Conservation (phyloP, 441 rosid species). For the Pelargonium cotyledonis region DNA sequence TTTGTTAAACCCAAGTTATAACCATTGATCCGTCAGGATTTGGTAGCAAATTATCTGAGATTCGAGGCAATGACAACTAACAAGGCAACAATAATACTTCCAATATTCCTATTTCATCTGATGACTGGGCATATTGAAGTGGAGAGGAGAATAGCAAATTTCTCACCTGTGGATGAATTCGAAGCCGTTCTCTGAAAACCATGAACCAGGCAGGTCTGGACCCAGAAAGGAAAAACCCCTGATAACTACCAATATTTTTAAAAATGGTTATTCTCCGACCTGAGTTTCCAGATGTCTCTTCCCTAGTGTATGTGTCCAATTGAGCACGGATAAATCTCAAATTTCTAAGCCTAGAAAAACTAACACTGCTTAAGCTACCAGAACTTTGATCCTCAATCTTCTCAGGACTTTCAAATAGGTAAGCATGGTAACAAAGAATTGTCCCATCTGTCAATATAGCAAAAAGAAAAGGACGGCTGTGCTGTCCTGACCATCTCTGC, state of each 20-base stretch:
- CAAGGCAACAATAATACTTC: neutral
- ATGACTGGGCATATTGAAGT: neutral
- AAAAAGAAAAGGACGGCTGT: slow-evolving; percentile 82
- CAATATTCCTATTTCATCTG: neutral
- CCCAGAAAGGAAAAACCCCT: slow-evolving; percentile 93
- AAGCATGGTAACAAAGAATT: slow-evolving; percentile 88
- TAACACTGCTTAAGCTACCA: slow-evolving; percentile 32
- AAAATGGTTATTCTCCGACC: slow-evolving; percentile 74
- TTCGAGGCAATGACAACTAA: neutral
- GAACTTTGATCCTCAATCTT: slow-evolving; percentile 48
- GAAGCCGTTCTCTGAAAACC: slow-evolving; percentile 85
- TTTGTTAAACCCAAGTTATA: neutral
- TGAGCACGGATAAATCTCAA: slow-evolving; percentile 66
- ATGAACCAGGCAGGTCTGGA: slow-evolving; percentile 96
- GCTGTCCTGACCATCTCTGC: slow-evolving; percentile 90
- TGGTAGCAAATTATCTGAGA: slow-evolving; percentile 1
- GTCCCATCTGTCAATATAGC: slow-evolving; percentile 95
- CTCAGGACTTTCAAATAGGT: slow-evolving; percentile 73
- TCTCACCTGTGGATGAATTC: slow-evolving; percentile 94
- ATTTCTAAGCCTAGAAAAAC: slow-evolving; percentile 79
- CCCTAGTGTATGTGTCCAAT: slow-evolving; percentile 75
- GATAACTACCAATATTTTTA: slow-evolving; percentile 77
- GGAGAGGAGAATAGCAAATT: slow-evolving; percentile 12
- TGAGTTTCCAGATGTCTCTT: slow-evolving; percentile 53
- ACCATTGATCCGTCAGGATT: neutral